Base-by-base conservation (phyloP, 1,284 basidiomycete species). In the Cystobasidium sp. region DNA sequence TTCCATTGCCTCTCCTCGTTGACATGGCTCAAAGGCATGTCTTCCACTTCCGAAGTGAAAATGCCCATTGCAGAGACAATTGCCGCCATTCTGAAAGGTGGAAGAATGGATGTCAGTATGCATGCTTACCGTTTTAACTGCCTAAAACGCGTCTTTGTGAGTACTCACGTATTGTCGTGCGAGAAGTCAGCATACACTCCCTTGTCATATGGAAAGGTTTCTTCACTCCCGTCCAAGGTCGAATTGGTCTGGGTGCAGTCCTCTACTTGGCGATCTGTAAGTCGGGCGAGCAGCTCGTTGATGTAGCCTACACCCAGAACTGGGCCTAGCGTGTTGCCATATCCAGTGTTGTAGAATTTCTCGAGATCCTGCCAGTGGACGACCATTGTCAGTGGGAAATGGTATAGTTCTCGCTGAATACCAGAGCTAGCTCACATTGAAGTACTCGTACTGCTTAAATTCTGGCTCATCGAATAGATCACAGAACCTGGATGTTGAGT, bases 281-380 rank as follows among this genome's bases (percentile, higher is more conserved):
- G 85, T n/a, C 92, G 87, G 0, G 91, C 90, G 20, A 94, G 83
- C 47, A 94, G 87, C 81, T 94, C 92, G 81, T 93, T 93, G 78
- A 91, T 84, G 80, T 90, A 94, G 4, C 92, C 92, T 6, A 92
- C 89, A 1, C 74, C 90, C 81, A 91, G 90, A 1, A 91, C 87
- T 1, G 84, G 88, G 0, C 91, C 91, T 1, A 78, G 65, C 6
- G 73, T 62, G 22, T 78, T 74, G 1, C 78, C 78, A 39, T 76
- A 76, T 1, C 75, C 72, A 24, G 61, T 71, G 37, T 79, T 85
- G 80, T 94, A 93, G 82, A 87, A 94, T 81, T 93, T 91, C 79
- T 88, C 86, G 9, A 94, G 82, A 80, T 94, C 91, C 4, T 86
- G 86, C 52, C 83, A 86, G 81, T 58, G 63, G 44, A 47, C 24